Evolutionary conservation across 1,139 yeast genomes (phyloP).

Genomic region (Nakaseomyces uthaithaninus): DNA sequence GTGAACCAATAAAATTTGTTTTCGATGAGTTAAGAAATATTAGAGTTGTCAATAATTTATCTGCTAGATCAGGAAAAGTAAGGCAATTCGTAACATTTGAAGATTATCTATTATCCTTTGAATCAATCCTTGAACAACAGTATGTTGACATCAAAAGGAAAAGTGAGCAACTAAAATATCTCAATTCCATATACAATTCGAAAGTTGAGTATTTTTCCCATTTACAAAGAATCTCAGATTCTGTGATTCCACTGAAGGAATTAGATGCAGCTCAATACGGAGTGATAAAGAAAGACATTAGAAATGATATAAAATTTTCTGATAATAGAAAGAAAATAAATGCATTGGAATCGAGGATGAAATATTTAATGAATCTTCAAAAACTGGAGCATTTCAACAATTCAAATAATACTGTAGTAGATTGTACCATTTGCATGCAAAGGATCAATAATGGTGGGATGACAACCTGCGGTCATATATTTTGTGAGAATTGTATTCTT

Average conservation of each 20-base stretch:
- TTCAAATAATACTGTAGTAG: conserved; percentile 21
- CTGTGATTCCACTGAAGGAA: conserved; percentile 38
- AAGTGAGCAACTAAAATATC: conserved; percentile 38
- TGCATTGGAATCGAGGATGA: conserved; percentile 44
- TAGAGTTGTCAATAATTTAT: conserved; percentile 20
- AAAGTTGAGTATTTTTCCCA: conserved; percentile 76
- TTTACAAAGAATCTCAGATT: conserved; percentile 78
- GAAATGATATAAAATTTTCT: conserved; percentile 15
- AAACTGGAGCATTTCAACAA: conserved; percentile 23
- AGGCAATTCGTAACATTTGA: conserved; percentile 16
- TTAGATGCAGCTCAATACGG: conserved; percentile 17
- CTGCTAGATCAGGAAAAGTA: conserved; percentile 7
- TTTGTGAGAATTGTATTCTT: conserved; percentile 66
- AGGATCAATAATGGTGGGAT: conserved; percentile 65
- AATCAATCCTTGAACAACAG: conserved; percentile 17
- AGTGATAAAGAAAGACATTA: conserved; percentile 26
- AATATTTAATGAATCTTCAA: conserved; percentile 51
- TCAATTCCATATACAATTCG: conserved; percentile 64
- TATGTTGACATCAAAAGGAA: conserved; percentile 15
- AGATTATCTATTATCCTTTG: conserved; percentile 20
- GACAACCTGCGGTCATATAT: conserved; percentile 85
- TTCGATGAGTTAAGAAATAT: conserved; percentile 27
- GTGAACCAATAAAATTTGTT: conserved; percentile 22
- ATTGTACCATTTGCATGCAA: conserved; percentile 72
- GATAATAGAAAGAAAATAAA: conserved; percentile 29